Percentiles rank a stretch among this genome's conserved stretches.
These are phyloP conservation scores for Globisporangium alternatum DNA, from an alignment of 352 stramenopile genomes.

Conservation along the genomic window DNA sequence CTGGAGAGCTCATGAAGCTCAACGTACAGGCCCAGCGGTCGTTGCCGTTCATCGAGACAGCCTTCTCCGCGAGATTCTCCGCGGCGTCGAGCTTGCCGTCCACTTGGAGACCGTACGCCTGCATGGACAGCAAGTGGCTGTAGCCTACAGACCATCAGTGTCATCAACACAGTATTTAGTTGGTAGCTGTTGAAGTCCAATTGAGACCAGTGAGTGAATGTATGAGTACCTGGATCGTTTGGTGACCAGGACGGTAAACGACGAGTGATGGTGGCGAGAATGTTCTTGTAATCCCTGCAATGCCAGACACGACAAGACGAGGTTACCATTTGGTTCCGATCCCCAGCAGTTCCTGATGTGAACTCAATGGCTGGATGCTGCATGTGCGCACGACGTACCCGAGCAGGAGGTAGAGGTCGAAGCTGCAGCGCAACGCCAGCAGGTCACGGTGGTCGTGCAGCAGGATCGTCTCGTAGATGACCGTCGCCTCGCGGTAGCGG, in stretches of 20 bases:
- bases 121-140: conserved; percentile 76
- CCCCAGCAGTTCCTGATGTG: background rate
- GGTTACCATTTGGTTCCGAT: background rate
- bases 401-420: conserved; percentile 76
- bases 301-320: background rate
- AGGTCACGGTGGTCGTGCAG: conserved; percentile 62
- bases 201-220: background rate
- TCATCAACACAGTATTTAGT: background rate
- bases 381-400: conserved; percentile 33
- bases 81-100: conserved; percentile 64
- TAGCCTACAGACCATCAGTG: conserved; percentile 34
- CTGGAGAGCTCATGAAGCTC: background rate
- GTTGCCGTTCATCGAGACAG: conserved; percentile 83
- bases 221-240: conserved; percentile 40
- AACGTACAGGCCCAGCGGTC: conserved; percentile 82
- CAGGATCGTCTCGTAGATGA: conserved; percentile 81
- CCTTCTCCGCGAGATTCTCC: conserved; percentile 66
- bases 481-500: conserved; percentile 60
- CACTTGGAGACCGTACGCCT: conserved; percentile 78
- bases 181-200: background rate
- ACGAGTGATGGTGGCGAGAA: conserved; percentile 67
- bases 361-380: background rate
- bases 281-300: conserved; percentile 71
- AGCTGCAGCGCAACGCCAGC: conserved; percentile 72
- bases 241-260: conserved; percentile 75